Percentiles rank a stretch among this genome's conserved stretches.
phyloP scores from a whole-genome alignment of 2,329 filamentous ascomycete species.

The Cryphonectria nitschkei region DNA sequence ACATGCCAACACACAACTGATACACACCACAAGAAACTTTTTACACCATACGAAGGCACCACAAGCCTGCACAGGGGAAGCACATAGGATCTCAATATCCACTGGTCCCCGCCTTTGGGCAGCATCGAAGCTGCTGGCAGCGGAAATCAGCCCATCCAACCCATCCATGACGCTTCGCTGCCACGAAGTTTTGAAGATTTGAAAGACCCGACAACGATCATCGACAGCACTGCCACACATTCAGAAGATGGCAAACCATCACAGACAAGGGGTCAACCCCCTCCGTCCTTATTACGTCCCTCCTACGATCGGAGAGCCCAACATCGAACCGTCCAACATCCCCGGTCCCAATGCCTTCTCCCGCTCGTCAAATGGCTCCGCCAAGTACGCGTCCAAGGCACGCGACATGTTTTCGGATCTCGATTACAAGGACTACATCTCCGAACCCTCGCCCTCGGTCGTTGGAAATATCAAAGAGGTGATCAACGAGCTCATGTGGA shows the following conservation, averaged over 20 bases:
- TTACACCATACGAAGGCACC: not conserved
- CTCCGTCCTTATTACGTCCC: constrained; percentile 72
- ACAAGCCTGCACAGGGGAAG: not conserved
- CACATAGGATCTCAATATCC: not conserved
- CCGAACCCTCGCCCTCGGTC: constrained; percentile 74
- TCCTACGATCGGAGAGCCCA: constrained; percentile 56
- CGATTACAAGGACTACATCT: constrained; percentile 87
- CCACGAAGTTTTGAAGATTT: constrained; percentile 34
- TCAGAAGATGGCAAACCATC: constrained; percentile 41
- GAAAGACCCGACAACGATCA: constrained; percentile 33
- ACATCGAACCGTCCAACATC: constrained; percentile 42
- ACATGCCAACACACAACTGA: not conserved
- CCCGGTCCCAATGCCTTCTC: constrained; percentile 50
- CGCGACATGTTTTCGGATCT: constrained; percentile 87
- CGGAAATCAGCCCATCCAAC: constrained; percentile 23
- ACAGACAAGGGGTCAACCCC: constrained; percentile 60
- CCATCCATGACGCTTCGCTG: constrained; percentile 10
- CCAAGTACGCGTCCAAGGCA: constrained; percentile 63
- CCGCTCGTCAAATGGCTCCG: constrained; percentile 41
- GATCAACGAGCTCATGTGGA: constrained; percentile 85
- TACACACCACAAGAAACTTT: not conserved
- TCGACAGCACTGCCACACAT: constrained; percentile 31
- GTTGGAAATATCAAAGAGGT: constrained; percentile 76
- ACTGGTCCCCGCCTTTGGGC: not conserved
- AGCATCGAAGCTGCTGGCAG: constrained; percentile 1